phyloP scores from a whole-genome alignment of 129 eudicot genomes.

The Ambrosia artemisiifolia region DNA sequence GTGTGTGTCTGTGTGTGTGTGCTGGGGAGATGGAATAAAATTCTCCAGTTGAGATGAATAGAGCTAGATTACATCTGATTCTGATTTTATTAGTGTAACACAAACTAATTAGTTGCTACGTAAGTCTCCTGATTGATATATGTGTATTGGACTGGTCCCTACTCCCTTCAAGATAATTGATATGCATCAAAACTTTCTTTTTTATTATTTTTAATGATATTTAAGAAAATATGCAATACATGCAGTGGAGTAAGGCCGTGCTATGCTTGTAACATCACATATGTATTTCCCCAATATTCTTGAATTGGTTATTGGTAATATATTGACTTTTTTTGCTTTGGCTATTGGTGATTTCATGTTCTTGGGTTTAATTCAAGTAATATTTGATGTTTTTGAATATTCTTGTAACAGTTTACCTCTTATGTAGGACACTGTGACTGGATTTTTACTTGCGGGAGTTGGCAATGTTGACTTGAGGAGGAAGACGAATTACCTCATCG shows the following conservation, averaged over 20 bases:
- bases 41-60: not conserved
- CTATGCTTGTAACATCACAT: not conserved
- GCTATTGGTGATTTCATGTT: not conserved
- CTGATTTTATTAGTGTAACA: not conserved
- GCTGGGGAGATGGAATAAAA: not conserved
- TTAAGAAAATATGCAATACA: not conserved
- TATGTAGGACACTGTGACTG: constrained; percentile 86
- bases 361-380: not conserved
- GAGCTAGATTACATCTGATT: not conserved
- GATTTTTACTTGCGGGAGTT: constrained; percentile 93
- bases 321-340: not conserved
- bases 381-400: not conserved
- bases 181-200: not conserved
- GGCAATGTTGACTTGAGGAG: constrained; percentile 97
- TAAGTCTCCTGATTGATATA: not conserved
- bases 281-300: not conserved
- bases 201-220: not conserved
- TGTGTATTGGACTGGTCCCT: not conserved
- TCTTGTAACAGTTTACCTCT: constrained; percentile 8
- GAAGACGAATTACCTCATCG: constrained; percentile 95
- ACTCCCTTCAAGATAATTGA: not conserved
- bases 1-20: too few relatives aligned
- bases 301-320: not conserved
- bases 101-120: not conserved
- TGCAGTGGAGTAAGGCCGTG: constrained; percentile 1